Percentiles rank a stretch among this genome's conserved stretches.
Evolutionary conservation across 257 asterid genomes (phyloP).

Genomic region (Penstemon newberryi): DNA sequence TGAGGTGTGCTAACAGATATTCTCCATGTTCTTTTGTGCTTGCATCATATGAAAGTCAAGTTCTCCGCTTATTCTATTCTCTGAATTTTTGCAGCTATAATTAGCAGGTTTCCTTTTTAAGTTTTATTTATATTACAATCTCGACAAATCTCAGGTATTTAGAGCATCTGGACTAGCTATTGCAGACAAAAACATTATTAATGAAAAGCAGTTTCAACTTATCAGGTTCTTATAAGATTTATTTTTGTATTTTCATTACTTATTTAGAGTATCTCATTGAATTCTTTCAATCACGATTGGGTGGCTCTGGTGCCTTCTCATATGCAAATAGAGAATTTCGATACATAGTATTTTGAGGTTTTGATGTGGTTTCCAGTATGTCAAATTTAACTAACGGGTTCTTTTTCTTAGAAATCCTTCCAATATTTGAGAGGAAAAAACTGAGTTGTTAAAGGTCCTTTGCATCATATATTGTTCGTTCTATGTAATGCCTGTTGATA

Average conservation of each 20-base stretch:
- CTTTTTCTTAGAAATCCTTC: neutral
- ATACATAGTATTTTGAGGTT: neutral
- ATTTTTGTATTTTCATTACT: neutral
- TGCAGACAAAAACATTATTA: conserved; percentile 70
- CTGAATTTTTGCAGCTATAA: conserved; percentile 19
- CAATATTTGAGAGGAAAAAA: neutral
- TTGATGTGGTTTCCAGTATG: conserved; percentile 10
- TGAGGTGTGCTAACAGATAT: conserved; percentile 53
- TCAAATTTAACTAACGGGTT: neutral
- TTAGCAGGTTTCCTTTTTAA: neutral
- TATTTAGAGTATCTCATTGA: conserved; percentile 8
- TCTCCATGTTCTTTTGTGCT: conserved; percentile 4
- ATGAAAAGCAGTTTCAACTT: conserved; percentile 96
- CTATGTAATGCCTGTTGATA: too few relatives aligned
- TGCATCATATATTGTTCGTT: too few relatives aligned
- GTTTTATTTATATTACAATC: conserved; percentile 25
- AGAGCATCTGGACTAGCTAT: conserved; percentile 75
- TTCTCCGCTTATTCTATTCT: conserved; percentile 16
- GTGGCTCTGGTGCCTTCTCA: neutral
- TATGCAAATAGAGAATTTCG: neutral
- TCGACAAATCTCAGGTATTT: conserved; percentile 54
- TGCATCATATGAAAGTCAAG: conserved; percentile 3
- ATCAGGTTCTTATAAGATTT: conserved; percentile 55
- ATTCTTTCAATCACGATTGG: neutral
- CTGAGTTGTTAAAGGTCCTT: neutral